Conservation (phyloP, 2,329 filamentous ascomycete species). For the Penicillium digitatum region DNA sequence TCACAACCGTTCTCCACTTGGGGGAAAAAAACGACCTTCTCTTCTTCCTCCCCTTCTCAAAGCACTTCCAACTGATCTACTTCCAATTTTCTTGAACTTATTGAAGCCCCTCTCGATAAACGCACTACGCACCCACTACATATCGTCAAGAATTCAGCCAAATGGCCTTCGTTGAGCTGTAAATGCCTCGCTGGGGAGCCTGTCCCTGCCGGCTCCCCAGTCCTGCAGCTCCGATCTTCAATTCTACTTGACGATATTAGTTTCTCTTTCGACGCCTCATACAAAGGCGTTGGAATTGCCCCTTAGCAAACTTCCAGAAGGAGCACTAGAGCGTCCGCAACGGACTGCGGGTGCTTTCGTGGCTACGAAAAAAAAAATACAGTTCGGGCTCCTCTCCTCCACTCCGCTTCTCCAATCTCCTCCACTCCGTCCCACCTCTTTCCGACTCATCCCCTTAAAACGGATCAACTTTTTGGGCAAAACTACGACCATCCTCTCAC, state of each 20-base stretch:
- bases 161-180: slow-evolving; percentile 82
- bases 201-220: slow-evolving; percentile 62
- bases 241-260: slow-evolving; percentile 54
- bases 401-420: slow-evolving; percentile 13
- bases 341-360: slow-evolving; percentile 39
- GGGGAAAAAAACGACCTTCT: slow-evolving; percentile 29
- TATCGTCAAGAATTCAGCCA: slow-evolving; percentile 69
- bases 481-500: not conserved
- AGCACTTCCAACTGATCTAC: slow-evolving; percentile 12
- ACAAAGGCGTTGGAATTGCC: slow-evolving; percentile 60
- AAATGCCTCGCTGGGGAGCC: slow-evolving; percentile 77
- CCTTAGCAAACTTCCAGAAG: slow-evolving; percentile 39
- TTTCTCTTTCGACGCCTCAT: slow-evolving; percentile 48
- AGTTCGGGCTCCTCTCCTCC: slow-evolving; percentile 14
- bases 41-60: slow-evolving; percentile 23
- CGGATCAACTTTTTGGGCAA: not conserved
- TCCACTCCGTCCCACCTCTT: slow-evolving; percentile 15
- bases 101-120: slow-evolving; percentile 12
- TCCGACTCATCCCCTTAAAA: slow-evolving; percentile 5
- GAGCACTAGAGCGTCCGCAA: slow-evolving; percentile 36
- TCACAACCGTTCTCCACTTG: slow-evolving; percentile 21
- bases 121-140: slow-evolving; percentile 30
- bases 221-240: slow-evolving; percentile 77
- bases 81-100: slow-evolving; percentile 5
- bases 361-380: slow-evolving; percentile 18